Conservation (phyloP, 2,329 filamentous ascomycete species). For the Thielaviopsis populi region DNA sequence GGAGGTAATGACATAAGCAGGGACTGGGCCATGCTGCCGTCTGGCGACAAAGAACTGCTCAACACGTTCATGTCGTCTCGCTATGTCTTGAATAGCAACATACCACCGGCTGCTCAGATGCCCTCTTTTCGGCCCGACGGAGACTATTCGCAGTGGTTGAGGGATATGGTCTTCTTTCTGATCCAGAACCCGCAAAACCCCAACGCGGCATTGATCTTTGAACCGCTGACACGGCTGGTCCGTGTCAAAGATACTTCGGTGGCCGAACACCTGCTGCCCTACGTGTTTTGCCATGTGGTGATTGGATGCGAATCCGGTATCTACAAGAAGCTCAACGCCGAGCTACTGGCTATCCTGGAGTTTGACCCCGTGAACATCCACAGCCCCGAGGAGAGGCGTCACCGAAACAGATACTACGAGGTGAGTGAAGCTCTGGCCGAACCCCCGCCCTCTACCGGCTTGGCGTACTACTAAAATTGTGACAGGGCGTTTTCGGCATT, state of each 20-base stretch:
- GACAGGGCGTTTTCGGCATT: conserved; percentile 69
- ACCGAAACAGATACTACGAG: conserved; percentile 74
- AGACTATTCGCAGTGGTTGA: conserved; percentile 66
- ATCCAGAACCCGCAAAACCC: conserved; percentile 60
- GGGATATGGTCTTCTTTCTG: conserved; percentile 65
- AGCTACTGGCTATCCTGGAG: conserved; percentile 61
- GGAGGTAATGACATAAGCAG: conserved; percentile 47
- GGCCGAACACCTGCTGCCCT: conserved; percentile 77
- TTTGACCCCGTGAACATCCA: conserved; percentile 33
- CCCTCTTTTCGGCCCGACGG: conserved; percentile 26
- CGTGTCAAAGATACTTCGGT: conserved; percentile 75
- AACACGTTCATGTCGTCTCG: conserved; percentile 75
- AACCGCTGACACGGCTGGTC: conserved; percentile 67
- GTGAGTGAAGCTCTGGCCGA: conserved; percentile 33
- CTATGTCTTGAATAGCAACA: conserved; percentile 56
- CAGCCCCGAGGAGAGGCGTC: conserved; percentile 43
- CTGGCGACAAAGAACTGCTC: conserved; percentile 64
- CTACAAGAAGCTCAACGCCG: conserved; percentile 26
- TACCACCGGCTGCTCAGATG: conserved; percentile 34
- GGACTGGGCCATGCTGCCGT: conserved; percentile 66
- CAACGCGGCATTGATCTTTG: conserved; percentile 64
- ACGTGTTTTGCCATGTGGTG: conserved; percentile 68
- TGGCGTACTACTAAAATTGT: conserved; percentile 19
- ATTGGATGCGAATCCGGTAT: conserved; percentile 34
- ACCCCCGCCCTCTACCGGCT: background rate